Evolutionary conservation across 2,329 filamentous ascomycete species (phyloP).

Genomic region (Zymoseptoria crescenta): DNA sequence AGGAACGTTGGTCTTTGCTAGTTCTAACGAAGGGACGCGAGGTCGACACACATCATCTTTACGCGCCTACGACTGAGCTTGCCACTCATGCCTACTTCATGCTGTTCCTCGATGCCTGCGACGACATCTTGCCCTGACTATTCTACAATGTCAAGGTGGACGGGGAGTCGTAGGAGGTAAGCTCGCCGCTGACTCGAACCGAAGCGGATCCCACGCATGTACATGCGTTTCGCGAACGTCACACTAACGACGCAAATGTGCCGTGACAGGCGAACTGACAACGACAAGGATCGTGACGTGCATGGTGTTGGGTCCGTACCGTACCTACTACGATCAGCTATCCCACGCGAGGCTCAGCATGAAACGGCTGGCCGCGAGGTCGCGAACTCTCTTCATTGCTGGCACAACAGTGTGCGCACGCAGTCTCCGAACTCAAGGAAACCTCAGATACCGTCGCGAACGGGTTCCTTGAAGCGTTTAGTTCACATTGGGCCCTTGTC

Average conservation of each 20-base stretch:
- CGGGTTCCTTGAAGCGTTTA: neutral
- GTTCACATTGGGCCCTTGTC: neutral
- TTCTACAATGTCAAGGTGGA: neutral
- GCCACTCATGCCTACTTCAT: neutral
- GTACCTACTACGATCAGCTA: constrained; percentile 1
- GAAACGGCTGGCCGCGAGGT: neutral
- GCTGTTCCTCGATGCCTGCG: neutral
- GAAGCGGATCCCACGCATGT: neutral
- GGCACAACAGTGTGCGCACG: neutral
- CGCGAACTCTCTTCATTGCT: neutral
- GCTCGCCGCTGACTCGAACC: neutral
- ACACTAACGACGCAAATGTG: neutral
- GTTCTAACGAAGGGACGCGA: too few relatives aligned
- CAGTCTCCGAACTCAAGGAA: neutral
- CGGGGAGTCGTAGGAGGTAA: neutral
- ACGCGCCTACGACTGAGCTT: neutral
- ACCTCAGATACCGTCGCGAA: neutral
- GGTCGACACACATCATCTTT: too few relatives aligned
- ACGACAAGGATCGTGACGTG: constrained; percentile 12
- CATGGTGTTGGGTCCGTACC: constrained; percentile 1
- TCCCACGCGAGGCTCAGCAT: neutral
- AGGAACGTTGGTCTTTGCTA: neutral
- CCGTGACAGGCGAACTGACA: neutral
- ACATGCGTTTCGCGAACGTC: neutral
- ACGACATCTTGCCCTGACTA: neutral